Evolutionary conservation across 768 basidiomycete species (phyloP).

Genomic region (Leccinum ochraceum): DNA sequence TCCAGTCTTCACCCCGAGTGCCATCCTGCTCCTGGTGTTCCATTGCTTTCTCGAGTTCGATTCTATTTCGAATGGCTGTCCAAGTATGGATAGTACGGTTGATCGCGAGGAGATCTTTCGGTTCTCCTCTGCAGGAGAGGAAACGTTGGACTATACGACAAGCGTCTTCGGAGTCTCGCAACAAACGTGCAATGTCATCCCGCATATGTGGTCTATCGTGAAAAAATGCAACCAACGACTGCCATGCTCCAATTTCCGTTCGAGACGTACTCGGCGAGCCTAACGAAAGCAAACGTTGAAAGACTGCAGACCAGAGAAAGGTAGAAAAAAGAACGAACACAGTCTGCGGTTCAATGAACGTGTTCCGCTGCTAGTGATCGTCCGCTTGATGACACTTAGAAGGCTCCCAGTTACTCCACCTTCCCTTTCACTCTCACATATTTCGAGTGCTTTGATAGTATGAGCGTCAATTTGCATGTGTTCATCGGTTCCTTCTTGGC

Average conservation of each 20-base stretch:
- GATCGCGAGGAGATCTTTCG: slow-evolving; percentile 65
- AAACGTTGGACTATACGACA: slow-evolving; percentile 79
- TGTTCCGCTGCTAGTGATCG: slow-evolving; percentile 74
- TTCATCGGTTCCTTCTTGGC: slow-evolving; percentile 50
- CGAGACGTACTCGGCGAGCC: slow-evolving; percentile 84
- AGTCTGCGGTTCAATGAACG: slow-evolving; percentile 76
- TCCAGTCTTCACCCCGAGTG: slow-evolving; percentile 48
- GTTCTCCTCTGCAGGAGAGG: slow-evolving; percentile 63
- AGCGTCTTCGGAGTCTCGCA: slow-evolving; percentile 66
- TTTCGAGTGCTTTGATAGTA: slow-evolving; percentile 87
- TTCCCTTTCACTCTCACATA: slow-evolving; percentile 72
- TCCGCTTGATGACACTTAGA: slow-evolving; percentile 72
- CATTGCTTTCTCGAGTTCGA: slow-evolving; percentile 57
- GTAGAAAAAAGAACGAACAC: slow-evolving; percentile 47
- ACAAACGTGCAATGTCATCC: slow-evolving; percentile 55
- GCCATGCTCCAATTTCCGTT: slow-evolving; percentile 68
- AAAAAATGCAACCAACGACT: slow-evolving; percentile 77
- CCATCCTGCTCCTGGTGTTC: slow-evolving; percentile 38
- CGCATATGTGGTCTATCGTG: slow-evolving; percentile 59
- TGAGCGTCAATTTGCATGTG: slow-evolving; percentile 91
- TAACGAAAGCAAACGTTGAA: slow-evolving; percentile 32
- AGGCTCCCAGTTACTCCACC: slow-evolving; percentile 75
- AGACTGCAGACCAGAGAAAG: slow-evolving; percentile 9
- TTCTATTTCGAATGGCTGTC: slow-evolving; percentile 49
- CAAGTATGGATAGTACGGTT: slow-evolving; percentile 63